Percentiles rank a stretch among this genome's conserved stretches.
Evolutionary conservation across 495 filamentous ascomycete species (phyloP).

Genomic region (Choiromyces venosus): DNA sequence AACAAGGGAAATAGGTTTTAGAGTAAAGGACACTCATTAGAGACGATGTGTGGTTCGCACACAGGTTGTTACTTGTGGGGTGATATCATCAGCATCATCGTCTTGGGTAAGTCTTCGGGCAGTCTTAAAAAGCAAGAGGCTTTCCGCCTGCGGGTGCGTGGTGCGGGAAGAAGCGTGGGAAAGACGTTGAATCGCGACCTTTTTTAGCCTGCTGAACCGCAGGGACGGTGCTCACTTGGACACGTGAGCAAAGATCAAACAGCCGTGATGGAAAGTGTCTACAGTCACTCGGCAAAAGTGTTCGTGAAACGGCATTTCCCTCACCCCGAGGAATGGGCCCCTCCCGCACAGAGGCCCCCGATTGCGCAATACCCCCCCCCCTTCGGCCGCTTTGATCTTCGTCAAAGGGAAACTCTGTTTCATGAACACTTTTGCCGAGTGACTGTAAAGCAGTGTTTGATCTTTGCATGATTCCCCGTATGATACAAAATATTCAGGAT

Average conservation of each 20-base stretch:
- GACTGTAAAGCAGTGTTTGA: not conserved
- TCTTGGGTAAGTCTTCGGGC: not conserved
- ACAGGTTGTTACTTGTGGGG: no score
- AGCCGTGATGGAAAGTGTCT: not conserved
- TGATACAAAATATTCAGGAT: not conserved
- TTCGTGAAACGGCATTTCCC: no score
- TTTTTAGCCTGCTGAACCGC: not conserved
- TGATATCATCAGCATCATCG: not conserved
- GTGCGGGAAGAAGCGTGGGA: not conserved
- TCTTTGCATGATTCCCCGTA: not conserved
- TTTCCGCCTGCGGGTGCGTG: not conserved
- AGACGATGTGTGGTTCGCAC: no score
- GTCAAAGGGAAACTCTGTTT: no score
- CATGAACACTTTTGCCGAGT: no score
- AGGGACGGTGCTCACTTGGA: not conserved
- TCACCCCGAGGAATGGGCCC: no score
- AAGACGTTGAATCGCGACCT: not conserved
- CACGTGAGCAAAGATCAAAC: not conserved
- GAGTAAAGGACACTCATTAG: no score
- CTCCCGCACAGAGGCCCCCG: no score
- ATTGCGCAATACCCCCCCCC: no score
- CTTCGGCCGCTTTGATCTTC: no score
- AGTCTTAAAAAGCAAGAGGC: not conserved
- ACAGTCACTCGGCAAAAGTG: no score
- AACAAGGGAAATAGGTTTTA: no score